These are phyloP conservation scores for Cochlearia excelsa DNA, from an alignment of 345 rosid genomes.

Conservation along the genomic window DNA sequence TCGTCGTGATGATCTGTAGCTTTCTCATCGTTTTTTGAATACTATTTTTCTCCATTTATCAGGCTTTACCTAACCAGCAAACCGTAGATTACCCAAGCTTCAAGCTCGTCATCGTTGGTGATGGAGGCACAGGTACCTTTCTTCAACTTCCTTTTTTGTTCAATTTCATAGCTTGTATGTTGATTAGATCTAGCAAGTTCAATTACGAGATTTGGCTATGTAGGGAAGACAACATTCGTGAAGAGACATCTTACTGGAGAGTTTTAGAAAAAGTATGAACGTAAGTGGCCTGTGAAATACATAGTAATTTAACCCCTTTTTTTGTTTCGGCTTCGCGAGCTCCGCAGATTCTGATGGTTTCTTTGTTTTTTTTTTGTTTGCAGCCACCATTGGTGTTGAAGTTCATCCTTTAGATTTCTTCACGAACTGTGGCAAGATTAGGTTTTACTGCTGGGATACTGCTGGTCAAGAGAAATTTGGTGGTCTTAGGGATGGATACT, in stretches of 20 bases:
- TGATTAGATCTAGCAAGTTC: not conserved
- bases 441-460: conserved; percentile 98
- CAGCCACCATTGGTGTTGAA: conserved; percentile 97
- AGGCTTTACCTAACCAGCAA: conserved; percentile 80
- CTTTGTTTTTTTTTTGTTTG: not conserved
- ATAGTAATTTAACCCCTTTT: not conserved
- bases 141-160: not conserved
- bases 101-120: conserved; percentile 96
- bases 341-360: not conserved
- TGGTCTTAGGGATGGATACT: conserved; percentile 95
- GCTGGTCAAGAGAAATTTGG: conserved; percentile 99
- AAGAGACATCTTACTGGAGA: conserved; percentile 77
- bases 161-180: conserved; percentile 1
- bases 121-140: conserved; percentile 79
- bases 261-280: conserved; percentile 77
- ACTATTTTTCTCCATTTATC: not conserved
- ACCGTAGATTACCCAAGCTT: conserved; percentile 75
- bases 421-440: conserved; percentile 88
- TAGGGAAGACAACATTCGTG: conserved; percentile 71
- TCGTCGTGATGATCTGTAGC: conserved; percentile 15
- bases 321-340: not conserved
- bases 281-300: conserved; percentile 34
- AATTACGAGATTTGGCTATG: conserved; percentile 3
- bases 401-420: conserved; percentile 96
- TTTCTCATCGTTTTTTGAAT: not conserved